phyloP scores from a whole-genome alignment of 306 rosid genomes.

The Vachellia pachyceras region DNA sequence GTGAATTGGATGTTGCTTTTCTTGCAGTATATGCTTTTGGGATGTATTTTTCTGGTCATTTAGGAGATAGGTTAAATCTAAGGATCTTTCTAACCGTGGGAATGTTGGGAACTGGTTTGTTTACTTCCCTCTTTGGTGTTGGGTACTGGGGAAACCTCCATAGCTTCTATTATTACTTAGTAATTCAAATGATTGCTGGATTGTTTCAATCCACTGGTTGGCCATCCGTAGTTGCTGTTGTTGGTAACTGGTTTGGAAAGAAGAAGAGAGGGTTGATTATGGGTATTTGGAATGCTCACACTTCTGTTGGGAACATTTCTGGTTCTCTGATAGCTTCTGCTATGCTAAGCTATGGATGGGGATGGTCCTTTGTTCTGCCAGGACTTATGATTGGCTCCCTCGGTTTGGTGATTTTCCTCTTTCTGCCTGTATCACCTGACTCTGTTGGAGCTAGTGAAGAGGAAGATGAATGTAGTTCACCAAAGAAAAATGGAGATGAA shows the following conservation, averaged over 20 bases:
- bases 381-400: conserved; percentile 66
- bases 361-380: conserved; percentile 92
- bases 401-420: conserved; percentile 69
- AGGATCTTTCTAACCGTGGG: conserved; percentile 86
- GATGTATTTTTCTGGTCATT: conserved; percentile 95
- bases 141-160: conserved; percentile 91
- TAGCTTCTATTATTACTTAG: conserved; percentile 69
- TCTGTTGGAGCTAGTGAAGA: conserved; percentile 63
- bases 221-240: conserved; percentile 97
- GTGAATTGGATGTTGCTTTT: conserved; percentile 91
- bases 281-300: conserved; percentile 99
- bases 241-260: conserved; percentile 98
- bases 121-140: conserved; percentile 81
- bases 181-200: conserved; percentile 85
- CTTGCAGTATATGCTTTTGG: conserved; percentile 87
- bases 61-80: conserved; percentile 80
- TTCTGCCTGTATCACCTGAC: conserved; percentile 79
- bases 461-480: conserved; percentile 60
- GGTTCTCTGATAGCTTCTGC: conserved; percentile 94
- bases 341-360: conserved; percentile 89
- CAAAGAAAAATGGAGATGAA: conserved; percentile 63
- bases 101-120: conserved; percentile 91
- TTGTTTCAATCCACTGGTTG: conserved; percentile 97
- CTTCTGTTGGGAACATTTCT: conserved; percentile 89
- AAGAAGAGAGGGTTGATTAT: conserved; percentile 93